phyloP scores from a whole-genome alignment of 768 basidiomycete genomes.

The Agrocybe chaxingu region DNA sequence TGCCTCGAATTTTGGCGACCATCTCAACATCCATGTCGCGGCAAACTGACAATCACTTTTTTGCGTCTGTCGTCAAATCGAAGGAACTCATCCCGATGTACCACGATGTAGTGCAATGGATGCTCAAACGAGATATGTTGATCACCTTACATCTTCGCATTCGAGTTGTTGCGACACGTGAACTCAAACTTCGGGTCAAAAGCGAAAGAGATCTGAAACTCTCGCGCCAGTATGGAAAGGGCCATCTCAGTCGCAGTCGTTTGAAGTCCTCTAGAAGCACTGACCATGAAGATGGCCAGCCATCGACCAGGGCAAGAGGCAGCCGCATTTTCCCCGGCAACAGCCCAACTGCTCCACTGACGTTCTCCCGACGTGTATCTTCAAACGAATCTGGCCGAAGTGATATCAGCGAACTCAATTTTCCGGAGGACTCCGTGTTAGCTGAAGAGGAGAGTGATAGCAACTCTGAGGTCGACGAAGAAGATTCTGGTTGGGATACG shows the following conservation, averaged over 20 bases:
- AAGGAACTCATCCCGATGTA: slow-evolving; percentile 69
- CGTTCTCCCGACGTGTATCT: slow-evolving; percentile 31
- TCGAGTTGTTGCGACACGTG: slow-evolving; percentile 74
- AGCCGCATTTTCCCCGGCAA: slow-evolving; percentile 35
- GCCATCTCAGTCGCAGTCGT: slow-evolving; percentile 2
- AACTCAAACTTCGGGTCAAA: slow-evolving; percentile 72
- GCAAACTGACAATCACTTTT: slow-evolving; percentile 71
- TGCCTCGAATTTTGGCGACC: slow-evolving; percentile 70
- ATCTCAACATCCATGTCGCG: slow-evolving; percentile 70
- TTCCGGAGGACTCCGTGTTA: slow-evolving; percentile 27
- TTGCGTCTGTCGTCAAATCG: slow-evolving; percentile 69
- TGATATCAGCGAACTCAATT: slow-evolving; percentile 36
- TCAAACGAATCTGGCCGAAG: slow-evolving; percentile 44
- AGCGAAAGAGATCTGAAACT: slow-evolving; percentile 36
- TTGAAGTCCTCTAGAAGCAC: not conserved
- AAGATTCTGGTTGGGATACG: slow-evolving; percentile 42
- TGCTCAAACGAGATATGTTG: slow-evolving; percentile 84
- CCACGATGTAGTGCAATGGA: slow-evolving; percentile 85
- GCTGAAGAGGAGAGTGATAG: slow-evolving; percentile 19
- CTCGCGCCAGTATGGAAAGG: slow-evolving; percentile 21
- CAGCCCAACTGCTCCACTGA: slow-evolving; percentile 46
- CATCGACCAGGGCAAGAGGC: slow-evolving; percentile 2
- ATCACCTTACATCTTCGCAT: slow-evolving; percentile 84
- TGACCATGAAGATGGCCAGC: slow-evolving; percentile 4
- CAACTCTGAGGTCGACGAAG: slow-evolving; percentile 25